Percentiles rank a stretch among this genome's conserved stretches.
Evolutionary conservation across 2,329 filamentous ascomycete genomes (phyloP).

Genomic region (Knoxdaviesia proteae): DNA sequence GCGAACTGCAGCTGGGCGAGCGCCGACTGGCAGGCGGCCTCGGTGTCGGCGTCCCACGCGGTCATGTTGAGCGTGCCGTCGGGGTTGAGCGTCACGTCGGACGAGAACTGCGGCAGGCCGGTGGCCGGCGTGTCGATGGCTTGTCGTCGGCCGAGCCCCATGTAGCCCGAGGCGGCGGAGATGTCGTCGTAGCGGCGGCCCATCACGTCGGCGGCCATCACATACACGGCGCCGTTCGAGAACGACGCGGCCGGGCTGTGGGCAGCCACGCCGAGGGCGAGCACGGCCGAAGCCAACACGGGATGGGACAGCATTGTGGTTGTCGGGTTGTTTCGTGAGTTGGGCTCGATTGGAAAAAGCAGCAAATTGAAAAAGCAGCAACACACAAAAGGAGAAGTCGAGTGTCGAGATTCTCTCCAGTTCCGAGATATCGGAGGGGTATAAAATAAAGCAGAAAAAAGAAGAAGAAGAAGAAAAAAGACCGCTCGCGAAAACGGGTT

Average conservation of each 20-base stretch:
- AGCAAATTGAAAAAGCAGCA: not conserved
- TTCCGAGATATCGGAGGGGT: not conserved
- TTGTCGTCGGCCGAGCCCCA: not conserved
- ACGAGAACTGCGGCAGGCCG: not conserved
- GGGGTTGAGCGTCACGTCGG: conserved; percentile 14
- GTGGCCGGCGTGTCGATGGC: conserved; percentile 1
- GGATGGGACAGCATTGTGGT: too few species aligned
- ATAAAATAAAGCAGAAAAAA: not conserved
- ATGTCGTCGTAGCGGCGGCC: conserved; percentile 4
- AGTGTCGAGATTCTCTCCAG: not conserved
- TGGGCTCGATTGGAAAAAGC: too few species aligned
- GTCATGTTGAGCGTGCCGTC: conserved; percentile 30
- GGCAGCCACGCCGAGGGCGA: too few species aligned
- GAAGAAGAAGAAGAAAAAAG: conserved; percentile 1
- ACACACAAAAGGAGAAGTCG: not conserved
- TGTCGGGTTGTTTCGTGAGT: too few species aligned
- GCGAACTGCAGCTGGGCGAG: conserved; percentile 34
- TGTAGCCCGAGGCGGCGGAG: not conserved
- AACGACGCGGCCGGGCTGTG: too few species aligned
- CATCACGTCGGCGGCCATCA: conserved; percentile 4
- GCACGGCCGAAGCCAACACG: too few species aligned
- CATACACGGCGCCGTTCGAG: conserved; percentile 1
- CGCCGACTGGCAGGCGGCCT: conserved; percentile 34
- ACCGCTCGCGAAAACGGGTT: not conserved
- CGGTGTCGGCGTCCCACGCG: conserved; percentile 33